A percentile compares a stretch with the other conserved stretches of the same genome.
phyloP scores from a whole-genome alignment of 2,329 filamentous ascomycete genomes.

The Stromatinia cepivora region DNA sequence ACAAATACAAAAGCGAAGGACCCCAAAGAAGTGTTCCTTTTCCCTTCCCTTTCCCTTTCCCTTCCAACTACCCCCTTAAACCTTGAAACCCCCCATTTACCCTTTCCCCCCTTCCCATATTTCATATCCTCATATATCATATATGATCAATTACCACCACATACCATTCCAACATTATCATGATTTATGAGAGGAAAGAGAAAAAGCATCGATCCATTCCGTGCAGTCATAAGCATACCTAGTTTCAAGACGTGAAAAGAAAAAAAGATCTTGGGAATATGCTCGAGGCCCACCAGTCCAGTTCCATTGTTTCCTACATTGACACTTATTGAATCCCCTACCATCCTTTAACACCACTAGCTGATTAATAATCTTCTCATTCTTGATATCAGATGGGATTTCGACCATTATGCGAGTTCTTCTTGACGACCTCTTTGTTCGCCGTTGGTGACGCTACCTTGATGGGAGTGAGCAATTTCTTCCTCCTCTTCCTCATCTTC shows the following conservation, averaged over 20 bases:
- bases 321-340: slow-evolving; percentile 22
- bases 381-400: slow-evolving; percentile 12
- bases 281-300: slow-evolving; percentile 27
- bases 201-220: slow-evolving; percentile 3
- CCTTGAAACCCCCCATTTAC: neutral
- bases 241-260: slow-evolving; percentile 21
- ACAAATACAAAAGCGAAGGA: neutral
- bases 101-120: neutral
- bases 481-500: slow-evolving; percentile 68
- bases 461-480: slow-evolving; percentile 54
- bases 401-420: slow-evolving; percentile 39
- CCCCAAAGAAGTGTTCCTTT: neutral
- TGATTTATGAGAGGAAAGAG: neutral
- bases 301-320: slow-evolving; percentile 23
- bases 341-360: slow-evolving; percentile 7
- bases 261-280: slow-evolving; percentile 35
- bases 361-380: slow-evolving; percentile 16
- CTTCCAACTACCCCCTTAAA: neutral
- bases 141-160: slow-evolving; percentile 24
- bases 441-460: slow-evolving; percentile 56
- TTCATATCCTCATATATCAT: slow-evolving; percentile 10
- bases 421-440: slow-evolving; percentile 58
- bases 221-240: slow-evolving; percentile 12
- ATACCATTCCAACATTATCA: slow-evolving; percentile 16
- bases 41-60: neutral